Percentiles rank a stretch among this genome's conserved stretches.
phyloP scores from a whole-genome alignment of 2,329 filamentous ascomycete genomes.

The Epicoccum nigrum region DNA sequence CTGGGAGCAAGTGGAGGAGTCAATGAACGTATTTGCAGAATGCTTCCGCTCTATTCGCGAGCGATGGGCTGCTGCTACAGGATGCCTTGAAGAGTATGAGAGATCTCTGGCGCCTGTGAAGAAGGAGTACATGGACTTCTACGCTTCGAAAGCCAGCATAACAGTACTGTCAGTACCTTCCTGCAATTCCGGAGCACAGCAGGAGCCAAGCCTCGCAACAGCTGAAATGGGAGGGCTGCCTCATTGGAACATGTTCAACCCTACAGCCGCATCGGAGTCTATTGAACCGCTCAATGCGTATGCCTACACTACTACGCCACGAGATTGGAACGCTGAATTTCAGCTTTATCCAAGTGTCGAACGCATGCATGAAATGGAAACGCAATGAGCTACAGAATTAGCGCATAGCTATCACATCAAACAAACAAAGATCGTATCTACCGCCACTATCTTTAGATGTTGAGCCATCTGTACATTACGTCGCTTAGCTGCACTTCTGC shows the following conservation, averaged over 20 bases:
- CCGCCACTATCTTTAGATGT: too few species aligned
- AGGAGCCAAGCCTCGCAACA: not conserved
- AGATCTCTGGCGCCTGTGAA: slow-evolving; percentile 38
- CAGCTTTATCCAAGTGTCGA: slow-evolving; percentile 21
- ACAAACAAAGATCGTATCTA: too few species aligned
- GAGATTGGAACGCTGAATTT: slow-evolving; percentile 45
- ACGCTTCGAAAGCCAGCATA: slow-evolving; percentile 36
- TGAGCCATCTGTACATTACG: too few species aligned
- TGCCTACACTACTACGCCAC: slow-evolving; percentile 33
- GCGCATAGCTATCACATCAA: not conserved
- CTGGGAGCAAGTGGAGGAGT: slow-evolving; percentile 37
- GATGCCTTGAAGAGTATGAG: slow-evolving; percentile 45
- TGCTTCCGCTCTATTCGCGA: slow-evolving; percentile 45
- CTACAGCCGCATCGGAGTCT: slow-evolving; percentile 31
- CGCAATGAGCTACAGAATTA: not conserved
- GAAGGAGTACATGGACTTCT: slow-evolving; percentile 42
- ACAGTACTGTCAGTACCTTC: slow-evolving; percentile 16
- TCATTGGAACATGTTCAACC: slow-evolving; percentile 40
- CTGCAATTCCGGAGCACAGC: slow-evolving; percentile 1
- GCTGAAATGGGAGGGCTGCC: slow-evolving; percentile 36
- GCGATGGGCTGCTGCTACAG: slow-evolving; percentile 43
- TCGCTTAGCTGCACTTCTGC: too few species aligned
- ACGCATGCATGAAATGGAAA: slow-evolving; percentile 10
- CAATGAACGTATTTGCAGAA: slow-evolving; percentile 39
- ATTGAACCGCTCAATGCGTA: slow-evolving; percentile 28